Conservation (phyloP, 1,284 basidiomycete species). For the Kwoniella shivajii region DNA sequence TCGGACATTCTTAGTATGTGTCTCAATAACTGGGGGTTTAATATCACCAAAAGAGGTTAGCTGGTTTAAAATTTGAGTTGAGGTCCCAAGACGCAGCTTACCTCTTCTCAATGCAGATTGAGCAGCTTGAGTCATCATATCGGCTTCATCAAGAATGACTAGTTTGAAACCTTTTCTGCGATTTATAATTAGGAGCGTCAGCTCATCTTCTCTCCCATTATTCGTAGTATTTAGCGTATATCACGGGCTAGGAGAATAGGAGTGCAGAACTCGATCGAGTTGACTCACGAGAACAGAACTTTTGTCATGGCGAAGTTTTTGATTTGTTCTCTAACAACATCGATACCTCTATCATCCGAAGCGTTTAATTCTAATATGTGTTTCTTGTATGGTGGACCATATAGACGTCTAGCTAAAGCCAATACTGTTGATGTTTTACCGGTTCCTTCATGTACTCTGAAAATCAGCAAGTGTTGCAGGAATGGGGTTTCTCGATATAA, state of each 20-base stretch:
- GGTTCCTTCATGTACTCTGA: constrained; percentile 60
- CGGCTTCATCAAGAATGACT: constrained; percentile 97
- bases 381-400: constrained; percentile 75
- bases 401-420: constrained; percentile 93
- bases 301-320: constrained; percentile 97
- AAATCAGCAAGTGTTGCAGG: background rate
- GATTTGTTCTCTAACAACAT: constrained; percentile 97
- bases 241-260: background rate
- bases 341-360: constrained; percentile 96
- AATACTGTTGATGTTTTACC: constrained; percentile 98
- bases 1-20: constrained; percentile 96
- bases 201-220: background rate
- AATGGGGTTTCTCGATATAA: background rate
- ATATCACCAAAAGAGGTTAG: background rate
- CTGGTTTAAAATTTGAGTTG: background rate
- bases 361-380: constrained; percentile 98
- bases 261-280: background rate
- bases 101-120: constrained; percentile 90
- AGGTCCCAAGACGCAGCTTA: constrained; percentile 28
- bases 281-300: constrained; percentile 65
- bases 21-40: constrained; percentile 76
- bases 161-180: constrained; percentile 89
- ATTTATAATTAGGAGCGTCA: background rate
- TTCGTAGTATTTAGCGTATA: background rate
- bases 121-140: constrained; percentile 99